Evolutionary conservation across 805 yeast species (phyloP), one percentile per base, ranked within the genome.

Genomic region (Candida easanensis): DNA sequence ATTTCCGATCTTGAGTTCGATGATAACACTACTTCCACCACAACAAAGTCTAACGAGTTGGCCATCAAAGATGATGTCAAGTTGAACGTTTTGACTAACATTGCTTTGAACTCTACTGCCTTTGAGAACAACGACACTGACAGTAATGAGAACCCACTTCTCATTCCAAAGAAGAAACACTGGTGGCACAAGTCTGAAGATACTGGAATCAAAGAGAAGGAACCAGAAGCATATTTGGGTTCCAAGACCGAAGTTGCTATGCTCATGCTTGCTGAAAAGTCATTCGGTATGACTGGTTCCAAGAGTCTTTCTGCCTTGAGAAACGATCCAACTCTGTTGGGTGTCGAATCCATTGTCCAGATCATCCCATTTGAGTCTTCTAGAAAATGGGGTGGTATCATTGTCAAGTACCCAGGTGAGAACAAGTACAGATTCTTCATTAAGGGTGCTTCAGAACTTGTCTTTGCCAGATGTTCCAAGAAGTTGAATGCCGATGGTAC

Each of bases 401-500:
- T 89, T 5, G 73, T 83, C 39, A 71, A 73, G 41, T 63, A 67
- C 13, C 71, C 72, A 9, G 70, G 68, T 4, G 32, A 50, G 4
- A 34, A 33, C 27, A 59, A 54, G 13, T 83, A 64, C 61, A 74
- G 93, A 44, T 68, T 88, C 41, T 82, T 76, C 50, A 69, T 87
- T 45, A 93, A 93, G 68, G 99, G 99, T 50, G 99, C 99, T 1
- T 90, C 97, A 1, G 99, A 93, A 65, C 77, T 93, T 47, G 75
- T 93, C 13, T 73, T 85, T 50, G 70, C 73, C 18, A 69, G 75
- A 53, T 84, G 95, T 60, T 65, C 76, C 3, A 70, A 57, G 44
- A 63, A 62, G 46, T 52, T 56, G 13, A 51, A 59, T 18, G 52
- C 66, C 3, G 62, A 66, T 42, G 72, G 69, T 9, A 25, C 48